A percentile compares a stretch with the other conserved stretches of the same genome.
Conservation (phyloP, 2,329 filamentous ascomycete species). For the Chalaropsis ovoidea region DNA sequence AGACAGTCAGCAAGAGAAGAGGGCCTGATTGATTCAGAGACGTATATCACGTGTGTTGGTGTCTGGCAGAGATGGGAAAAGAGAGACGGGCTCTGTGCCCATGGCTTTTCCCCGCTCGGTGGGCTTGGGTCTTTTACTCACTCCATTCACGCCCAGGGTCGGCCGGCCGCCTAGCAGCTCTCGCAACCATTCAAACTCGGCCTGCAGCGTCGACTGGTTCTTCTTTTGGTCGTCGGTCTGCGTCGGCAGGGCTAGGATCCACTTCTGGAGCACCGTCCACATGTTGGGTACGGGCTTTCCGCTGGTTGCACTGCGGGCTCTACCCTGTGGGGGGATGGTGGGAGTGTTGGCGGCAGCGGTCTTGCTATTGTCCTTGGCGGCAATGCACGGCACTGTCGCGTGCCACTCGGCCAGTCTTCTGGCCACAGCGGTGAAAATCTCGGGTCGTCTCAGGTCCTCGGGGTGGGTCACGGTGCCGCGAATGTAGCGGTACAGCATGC, state of each 20-base stretch:
- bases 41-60: not conserved
- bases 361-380: conserved; percentile 33
- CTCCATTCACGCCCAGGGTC: conserved; percentile 64
- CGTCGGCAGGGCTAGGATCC: conserved; percentile 76
- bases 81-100: not conserved
- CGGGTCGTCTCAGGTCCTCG: conserved; percentile 63
- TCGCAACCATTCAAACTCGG: conserved; percentile 62
- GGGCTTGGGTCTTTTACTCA: conserved; percentile 35
- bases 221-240: conserved; percentile 57
- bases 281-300: conserved; percentile 71
- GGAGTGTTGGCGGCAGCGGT: not conserved
- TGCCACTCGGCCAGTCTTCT: conserved; percentile 87
- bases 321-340: conserved; percentile 4
- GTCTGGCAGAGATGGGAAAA: not conserved
- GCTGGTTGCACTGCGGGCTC: conserved; percentile 41
- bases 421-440: conserved; percentile 75
- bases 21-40: not conserved
- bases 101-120: too few relatives aligned
- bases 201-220: conserved; percentile 59
- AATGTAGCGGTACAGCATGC: conserved; percentile 88
- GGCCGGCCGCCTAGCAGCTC: conserved; percentile 62
- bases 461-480: conserved; percentile 69
- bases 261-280: conserved; percentile 94
- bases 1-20: conserved; percentile 11
- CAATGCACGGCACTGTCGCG: conserved; percentile 54